Evolutionary conservation across 129 eudicot genomes (phyloP).

Genomic region (Arctium minus): DNA sequence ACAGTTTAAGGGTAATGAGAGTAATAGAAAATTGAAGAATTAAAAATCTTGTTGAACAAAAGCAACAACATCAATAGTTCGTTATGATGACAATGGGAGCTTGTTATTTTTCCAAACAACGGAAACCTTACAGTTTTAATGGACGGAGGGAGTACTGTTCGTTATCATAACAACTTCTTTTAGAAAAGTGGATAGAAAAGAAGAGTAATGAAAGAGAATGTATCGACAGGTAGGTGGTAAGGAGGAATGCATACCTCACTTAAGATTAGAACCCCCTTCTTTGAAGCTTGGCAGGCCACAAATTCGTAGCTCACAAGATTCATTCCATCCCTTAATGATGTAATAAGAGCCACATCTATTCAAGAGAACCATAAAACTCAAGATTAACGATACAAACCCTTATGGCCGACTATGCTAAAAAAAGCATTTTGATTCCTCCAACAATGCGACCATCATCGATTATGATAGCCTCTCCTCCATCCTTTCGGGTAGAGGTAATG

Average conservation of each 20-base stretch:
- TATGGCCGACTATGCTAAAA: neutral
- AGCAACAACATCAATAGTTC: too few species aligned
- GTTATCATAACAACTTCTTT: too few species aligned
- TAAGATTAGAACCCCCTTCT: conserved; percentile 81
- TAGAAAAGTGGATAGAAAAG: neutral
- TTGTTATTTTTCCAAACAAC: too few species aligned
- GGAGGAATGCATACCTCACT: conserved; percentile 56
- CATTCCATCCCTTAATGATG: conserved; percentile 91
- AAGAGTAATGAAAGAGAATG: neutral
- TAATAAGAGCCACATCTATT: conserved; percentile 76
- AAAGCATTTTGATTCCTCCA: neutral
- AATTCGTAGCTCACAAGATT: conserved; percentile 89
- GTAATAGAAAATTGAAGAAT: too few species aligned
- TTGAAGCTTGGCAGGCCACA: conserved; percentile 84
- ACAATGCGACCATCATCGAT: neutral
- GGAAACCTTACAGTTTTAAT: too few species aligned
- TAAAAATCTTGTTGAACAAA: too few species aligned
- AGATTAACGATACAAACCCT: neutral
- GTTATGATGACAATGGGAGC: too few species aligned
- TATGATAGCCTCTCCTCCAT: too few species aligned
- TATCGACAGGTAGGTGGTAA: neutral
- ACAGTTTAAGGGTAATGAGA: too few species aligned
- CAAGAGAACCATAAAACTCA: neutral
- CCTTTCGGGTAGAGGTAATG: too few species aligned
- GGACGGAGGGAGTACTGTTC: too few species aligned